Evolutionary conservation across 2,329 filamentous ascomycete species (phyloP), one percentile per base, ranked within the genome.

Genomic region (Hymenoscyphus salicellus): DNA sequence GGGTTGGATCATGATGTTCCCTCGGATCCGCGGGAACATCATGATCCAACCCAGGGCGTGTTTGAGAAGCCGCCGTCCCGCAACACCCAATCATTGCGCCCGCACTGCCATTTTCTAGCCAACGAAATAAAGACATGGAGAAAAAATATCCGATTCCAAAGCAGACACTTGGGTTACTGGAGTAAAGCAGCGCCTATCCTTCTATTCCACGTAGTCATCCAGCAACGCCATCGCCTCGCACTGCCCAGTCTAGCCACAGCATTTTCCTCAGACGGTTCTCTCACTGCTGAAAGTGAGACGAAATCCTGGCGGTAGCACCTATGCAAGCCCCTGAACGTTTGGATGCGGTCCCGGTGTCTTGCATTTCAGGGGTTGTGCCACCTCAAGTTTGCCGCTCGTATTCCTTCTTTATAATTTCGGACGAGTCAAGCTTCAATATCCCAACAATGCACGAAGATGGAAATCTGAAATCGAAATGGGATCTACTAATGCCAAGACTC

Each of bases 261-360:
- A 16, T 7, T 38, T 5, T 17, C 41, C n/a, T 43, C n/a, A 10
- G 7, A 49, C 33, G 11, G 23, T n/a, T 23, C 43, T 10, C 46
- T 49, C 46, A 49, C 46, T 49, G 46, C 46, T 14, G 46, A 49
- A 49, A 20, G 23, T 49, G 46, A 49, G 46, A 49, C 46, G 46
- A 49, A 49, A 23, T 49, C 23, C 46, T 26, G 8, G 14, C 46
- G 23, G 46, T 49, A 17, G n/a, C 10, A 49, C 46, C 46, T 23
- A 38, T 38, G 36, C 36, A 38, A 14, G 36, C 36, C 36, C 36
- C 36, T 38, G 36, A 17, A 38, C 11, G 11, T 38, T 38, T 38
- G n/a, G n/a, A n/a, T n/a, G n/a, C n/a, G n/a, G n/a, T n/a, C 41
- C 41, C 41, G 17, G 20, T 23, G 20, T 46, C 43, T 23, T 46